phyloP scores from a whole-genome alignment of 768 basidiomycete genomes.

The Polyporus arcularius region DNA sequence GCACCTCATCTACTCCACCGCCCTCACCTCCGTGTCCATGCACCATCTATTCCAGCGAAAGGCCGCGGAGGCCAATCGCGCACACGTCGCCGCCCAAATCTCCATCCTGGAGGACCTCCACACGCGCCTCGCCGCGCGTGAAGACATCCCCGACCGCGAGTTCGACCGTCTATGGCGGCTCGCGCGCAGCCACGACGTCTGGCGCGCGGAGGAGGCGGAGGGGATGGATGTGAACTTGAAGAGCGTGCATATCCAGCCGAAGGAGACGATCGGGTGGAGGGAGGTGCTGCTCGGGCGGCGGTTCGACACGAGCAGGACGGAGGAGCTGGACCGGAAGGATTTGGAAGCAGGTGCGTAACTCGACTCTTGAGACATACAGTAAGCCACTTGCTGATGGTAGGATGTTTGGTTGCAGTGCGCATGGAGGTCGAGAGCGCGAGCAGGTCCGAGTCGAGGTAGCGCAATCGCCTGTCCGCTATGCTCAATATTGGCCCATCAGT shows the following conservation, averaged over 20 bases:
- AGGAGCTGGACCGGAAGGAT: constrained; percentile 29
- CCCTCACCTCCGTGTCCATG: constrained; percentile 66
- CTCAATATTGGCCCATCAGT: too few species aligned
- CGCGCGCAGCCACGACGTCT: constrained; percentile 36
- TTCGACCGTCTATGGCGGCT: constrained; percentile 56
- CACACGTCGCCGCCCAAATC: constrained; percentile 55
- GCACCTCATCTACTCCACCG: constrained; percentile 65
- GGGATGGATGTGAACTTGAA: background rate
- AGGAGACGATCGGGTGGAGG: constrained; percentile 28
- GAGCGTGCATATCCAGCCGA: background rate
- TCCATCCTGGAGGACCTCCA: constrained; percentile 64
- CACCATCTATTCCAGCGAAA: constrained; percentile 62
- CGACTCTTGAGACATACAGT: background rate
- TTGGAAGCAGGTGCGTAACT: constrained; percentile 28
- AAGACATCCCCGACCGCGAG: constrained; percentile 49
- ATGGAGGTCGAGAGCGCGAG: constrained; percentile 11
- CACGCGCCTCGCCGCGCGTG: constrained; percentile 50
- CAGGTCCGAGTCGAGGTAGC: background rate
- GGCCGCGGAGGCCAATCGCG: constrained; percentile 51
- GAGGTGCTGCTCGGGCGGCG: constrained; percentile 32
- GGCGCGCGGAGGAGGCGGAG: background rate
- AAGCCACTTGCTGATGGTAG: background rate
- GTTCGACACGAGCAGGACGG: constrained; percentile 12
- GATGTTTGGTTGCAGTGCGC: constrained; percentile 5
- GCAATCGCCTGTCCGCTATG: background rate